Evolutionary conservation across 179 eudicot genomes (phyloP).

Genomic region (Actinidia polygama): DNA sequence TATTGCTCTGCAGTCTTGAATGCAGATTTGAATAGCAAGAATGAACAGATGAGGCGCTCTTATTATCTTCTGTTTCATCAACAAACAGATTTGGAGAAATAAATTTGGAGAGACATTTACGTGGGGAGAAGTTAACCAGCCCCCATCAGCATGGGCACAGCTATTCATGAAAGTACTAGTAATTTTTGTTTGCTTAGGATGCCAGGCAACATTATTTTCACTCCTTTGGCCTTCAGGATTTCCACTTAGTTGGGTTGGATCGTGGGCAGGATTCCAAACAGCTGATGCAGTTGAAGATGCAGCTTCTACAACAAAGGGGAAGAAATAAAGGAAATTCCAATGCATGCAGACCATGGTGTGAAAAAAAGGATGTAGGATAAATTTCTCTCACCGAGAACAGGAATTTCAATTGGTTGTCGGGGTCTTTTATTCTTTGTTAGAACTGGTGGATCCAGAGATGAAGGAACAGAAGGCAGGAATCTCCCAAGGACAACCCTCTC

Average conservation of each 20-base stretch:
- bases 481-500: constrained; percentile 93
- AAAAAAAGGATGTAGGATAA: background rate
- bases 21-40: constrained; percentile 33
- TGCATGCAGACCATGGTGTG: background rate
- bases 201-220: constrained; percentile 10
- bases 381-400: constrained; percentile 51
- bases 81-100: constrained; percentile 32
- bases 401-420: constrained; percentile 56
- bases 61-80: constrained; percentile 45
- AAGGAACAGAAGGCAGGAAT: constrained; percentile 73
- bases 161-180: constrained; percentile 13
- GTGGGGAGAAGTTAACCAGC: constrained; percentile 37
- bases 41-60: constrained; percentile 39
- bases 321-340: background rate
- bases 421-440: constrained; percentile 65
- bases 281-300: constrained; percentile 47
- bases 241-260: constrained; percentile 34
- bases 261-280: constrained; percentile 56
- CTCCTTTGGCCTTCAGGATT: constrained; percentile 32
- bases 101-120: too few relatives aligned
- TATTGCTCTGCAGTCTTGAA: constrained; percentile 32
- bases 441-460: constrained; percentile 48
- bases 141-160: constrained; percentile 22
- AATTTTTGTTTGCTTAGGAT: constrained; percentile 13
- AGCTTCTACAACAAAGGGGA: constrained; percentile 41